Evolutionary conservation across 306 rosid species (phyloP).

Genomic region (Acacia melanoxylon): DNA sequence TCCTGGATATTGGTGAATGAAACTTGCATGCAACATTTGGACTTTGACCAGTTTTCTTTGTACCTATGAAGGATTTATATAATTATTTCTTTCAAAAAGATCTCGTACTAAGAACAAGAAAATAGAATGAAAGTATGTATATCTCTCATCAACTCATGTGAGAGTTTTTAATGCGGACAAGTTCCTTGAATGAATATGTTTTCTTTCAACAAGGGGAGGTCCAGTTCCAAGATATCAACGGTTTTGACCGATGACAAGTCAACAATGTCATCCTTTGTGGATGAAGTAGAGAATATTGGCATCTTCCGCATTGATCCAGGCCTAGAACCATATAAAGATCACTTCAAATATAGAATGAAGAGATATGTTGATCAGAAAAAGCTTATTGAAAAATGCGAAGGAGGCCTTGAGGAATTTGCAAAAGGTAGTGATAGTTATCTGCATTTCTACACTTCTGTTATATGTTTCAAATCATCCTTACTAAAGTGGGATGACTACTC

Average conservation of each 20-base stretch:
- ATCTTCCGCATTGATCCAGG: slow-evolving; percentile 62
- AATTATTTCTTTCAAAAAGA: background rate
- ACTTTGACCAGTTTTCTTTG: slow-evolving; percentile 2
- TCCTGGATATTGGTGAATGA: slow-evolving; percentile 17
- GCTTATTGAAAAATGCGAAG: slow-evolving; percentile 74
- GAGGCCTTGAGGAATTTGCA: slow-evolving; percentile 83
- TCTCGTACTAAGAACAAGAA: background rate
- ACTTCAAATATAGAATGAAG: slow-evolving; percentile 67
- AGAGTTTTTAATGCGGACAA: slow-evolving; percentile 29
- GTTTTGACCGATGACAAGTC: slow-evolving; percentile 61
- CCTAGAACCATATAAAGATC: slow-evolving; percentile 62
- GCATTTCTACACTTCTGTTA: slow-evolving; percentile 16
- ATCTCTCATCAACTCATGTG: background rate
- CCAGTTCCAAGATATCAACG: slow-evolving; percentile 44
- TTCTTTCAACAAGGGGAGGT: slow-evolving; percentile 50
- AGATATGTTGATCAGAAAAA: slow-evolving; percentile 62
- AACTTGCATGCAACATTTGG: slow-evolving; percentile 23
- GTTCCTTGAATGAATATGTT: slow-evolving; percentile 28
- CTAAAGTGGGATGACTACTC: slow-evolving; percentile 4
- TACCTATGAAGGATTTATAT: background rate
- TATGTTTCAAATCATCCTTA: slow-evolving; percentile 3
- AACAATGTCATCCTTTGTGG: slow-evolving; percentile 38
- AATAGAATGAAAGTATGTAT: background rate
- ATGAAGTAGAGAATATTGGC: slow-evolving; percentile 51
- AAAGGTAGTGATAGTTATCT: slow-evolving; percentile 52